Evolutionary conservation across 2,329 filamentous ascomycete genomes (phyloP).

Genomic region (Apiospora arundinis): DNA sequence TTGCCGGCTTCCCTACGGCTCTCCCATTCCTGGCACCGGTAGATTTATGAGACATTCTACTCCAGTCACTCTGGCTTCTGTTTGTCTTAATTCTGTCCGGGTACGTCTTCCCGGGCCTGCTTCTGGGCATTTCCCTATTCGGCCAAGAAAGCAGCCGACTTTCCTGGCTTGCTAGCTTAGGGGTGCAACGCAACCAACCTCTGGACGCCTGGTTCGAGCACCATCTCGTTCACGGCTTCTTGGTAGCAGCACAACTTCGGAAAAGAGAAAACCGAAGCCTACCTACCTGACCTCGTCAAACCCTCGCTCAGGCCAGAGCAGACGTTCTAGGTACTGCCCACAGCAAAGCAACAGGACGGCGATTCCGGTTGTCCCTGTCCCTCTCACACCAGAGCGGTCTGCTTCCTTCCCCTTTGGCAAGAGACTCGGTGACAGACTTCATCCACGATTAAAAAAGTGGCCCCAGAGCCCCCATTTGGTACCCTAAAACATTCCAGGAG

Average conservation of each 20-base stretch:
- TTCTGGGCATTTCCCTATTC: conserved; percentile 4
- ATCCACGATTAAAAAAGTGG: conserved; percentile 10
- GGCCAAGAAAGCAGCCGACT: not conserved
- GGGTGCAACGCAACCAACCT: not conserved
- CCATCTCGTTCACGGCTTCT: not conserved
- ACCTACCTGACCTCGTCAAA: not conserved
- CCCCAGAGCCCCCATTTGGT: conserved; percentile 2
- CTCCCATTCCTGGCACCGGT: conserved; percentile 2
- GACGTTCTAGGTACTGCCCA: not conserved
- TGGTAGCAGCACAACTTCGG: not conserved
- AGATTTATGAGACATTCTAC: conserved; percentile 18
- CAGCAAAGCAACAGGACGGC: not conserved
- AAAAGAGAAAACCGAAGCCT: not conserved
- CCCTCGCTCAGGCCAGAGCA: not conserved
- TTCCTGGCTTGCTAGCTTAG: not conserved
- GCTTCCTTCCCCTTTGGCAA: conserved; percentile 8
- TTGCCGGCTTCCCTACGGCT: not conserved
- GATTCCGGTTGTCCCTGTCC: not conserved
- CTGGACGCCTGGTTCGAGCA: conserved; percentile 1
- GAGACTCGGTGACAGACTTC: conserved; percentile 16
- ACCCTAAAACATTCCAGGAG: not conserved
- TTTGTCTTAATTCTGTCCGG: not conserved
- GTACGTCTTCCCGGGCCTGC: not conserved
- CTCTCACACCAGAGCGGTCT: not conserved
- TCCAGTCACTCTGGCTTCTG: conserved; percentile 6